Evolutionary conservation across 2,329 filamentous ascomycete genomes (phyloP).

Genomic region (Furcasterigmium sp.): DNA sequence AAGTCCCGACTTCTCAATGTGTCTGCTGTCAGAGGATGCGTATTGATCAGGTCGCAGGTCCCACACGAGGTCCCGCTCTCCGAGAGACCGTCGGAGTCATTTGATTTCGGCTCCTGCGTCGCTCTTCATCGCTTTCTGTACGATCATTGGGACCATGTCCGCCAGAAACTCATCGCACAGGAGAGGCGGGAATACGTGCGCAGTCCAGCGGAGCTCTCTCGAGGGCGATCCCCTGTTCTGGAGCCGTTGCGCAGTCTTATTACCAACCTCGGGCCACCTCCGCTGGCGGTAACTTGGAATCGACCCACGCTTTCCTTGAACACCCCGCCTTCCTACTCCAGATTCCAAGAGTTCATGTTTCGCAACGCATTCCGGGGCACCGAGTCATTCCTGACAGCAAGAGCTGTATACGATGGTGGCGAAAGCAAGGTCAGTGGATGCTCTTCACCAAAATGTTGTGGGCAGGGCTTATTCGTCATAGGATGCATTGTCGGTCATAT

Average conservation of each 20-base stretch:
- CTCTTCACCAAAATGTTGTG: not conserved
- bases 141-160: constrained; percentile 66
- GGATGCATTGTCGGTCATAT: constrained; percentile 65
- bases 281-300: constrained; percentile 65
- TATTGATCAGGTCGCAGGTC: constrained; percentile 33
- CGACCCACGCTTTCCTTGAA: constrained; percentile 60
- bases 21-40: not conserved
- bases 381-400: constrained; percentile 58
- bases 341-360: constrained; percentile 70
- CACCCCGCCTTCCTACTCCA: constrained; percentile 57
- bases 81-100: constrained; percentile 41
- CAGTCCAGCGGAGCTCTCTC: constrained; percentile 46
- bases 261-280: constrained; percentile 61
- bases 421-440: constrained; percentile 55
- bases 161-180: constrained; percentile 56
- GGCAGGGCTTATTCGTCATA: constrained; percentile 17
- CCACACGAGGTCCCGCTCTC: constrained; percentile 41
- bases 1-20: not conserved
- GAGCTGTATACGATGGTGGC: constrained; percentile 65
- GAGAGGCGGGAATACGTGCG: constrained; percentile 53
- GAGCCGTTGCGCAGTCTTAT: constrained; percentile 58
- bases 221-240: constrained; percentile 50
- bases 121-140: constrained; percentile 64
- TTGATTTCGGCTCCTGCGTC: constrained; percentile 68
- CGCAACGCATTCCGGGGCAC: constrained; percentile 61